Conservation (phyloP, 345 rosid genomes). For the Hypericum perforatum region DNA sequence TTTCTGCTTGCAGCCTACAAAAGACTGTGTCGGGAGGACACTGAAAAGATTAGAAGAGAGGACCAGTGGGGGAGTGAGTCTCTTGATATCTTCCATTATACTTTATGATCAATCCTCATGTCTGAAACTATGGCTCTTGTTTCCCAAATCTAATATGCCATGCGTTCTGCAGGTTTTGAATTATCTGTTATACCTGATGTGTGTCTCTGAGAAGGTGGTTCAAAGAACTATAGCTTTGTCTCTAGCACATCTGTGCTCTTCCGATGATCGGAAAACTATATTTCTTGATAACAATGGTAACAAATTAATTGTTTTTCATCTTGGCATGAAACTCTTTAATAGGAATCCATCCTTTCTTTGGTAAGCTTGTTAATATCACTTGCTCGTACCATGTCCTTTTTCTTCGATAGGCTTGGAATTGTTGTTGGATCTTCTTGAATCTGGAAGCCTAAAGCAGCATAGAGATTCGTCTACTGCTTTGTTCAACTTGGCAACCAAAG, state of each 20-base stretch:
- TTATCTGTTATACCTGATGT: slow-evolving; percentile 81
- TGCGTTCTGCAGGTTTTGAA: slow-evolving; percentile 56
- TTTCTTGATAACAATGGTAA: slow-evolving; percentile 77
- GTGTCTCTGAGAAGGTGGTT: slow-evolving; percentile 67
- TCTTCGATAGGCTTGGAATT: slow-evolving; percentile 39
- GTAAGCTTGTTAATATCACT: slow-evolving; percentile 7
- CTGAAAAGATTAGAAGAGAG: slow-evolving; percentile 95
- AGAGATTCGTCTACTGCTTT: slow-evolving; percentile 46
- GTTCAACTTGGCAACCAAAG: slow-evolving; percentile 47
- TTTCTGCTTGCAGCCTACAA: slow-evolving; percentile 64
- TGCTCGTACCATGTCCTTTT: background rate
- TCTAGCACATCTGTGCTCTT: slow-evolving; percentile 90
- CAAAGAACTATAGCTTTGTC: slow-evolving; percentile 87
- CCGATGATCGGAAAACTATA: slow-evolving; percentile 76
- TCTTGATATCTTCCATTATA: slow-evolving; percentile 3
- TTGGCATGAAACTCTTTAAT: background rate
- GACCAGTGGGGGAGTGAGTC: slow-evolving; percentile 84
- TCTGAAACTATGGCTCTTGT: background rate
- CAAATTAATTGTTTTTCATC: background rate
- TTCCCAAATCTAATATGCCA: slow-evolving; percentile 5
- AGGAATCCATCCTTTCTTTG: background rate
- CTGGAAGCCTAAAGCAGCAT: slow-evolving; percentile 42
- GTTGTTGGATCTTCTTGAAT: slow-evolving; percentile 47
- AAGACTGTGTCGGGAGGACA: slow-evolving; percentile 96
- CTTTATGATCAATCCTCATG: slow-evolving; percentile 2